Conservation (phyloP, 768 basidiomycete species). For the Kwoniella dejecticola region DNA sequence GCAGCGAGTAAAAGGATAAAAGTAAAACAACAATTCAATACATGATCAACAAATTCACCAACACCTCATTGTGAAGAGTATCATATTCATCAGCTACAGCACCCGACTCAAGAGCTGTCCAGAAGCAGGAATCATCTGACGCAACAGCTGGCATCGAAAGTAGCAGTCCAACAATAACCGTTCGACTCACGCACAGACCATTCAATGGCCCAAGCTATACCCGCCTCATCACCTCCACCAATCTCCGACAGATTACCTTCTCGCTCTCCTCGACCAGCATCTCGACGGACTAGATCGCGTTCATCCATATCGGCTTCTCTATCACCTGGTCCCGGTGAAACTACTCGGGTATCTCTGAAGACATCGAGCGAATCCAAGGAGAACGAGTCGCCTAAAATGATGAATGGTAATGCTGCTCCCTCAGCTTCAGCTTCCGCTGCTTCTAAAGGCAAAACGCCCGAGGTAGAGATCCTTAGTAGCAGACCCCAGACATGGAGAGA, state of each 20-base stretch:
- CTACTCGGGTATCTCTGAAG: conserved; percentile 3
- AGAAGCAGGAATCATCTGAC: too few relatives aligned
- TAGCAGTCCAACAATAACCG: too few relatives aligned
- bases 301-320: conserved; percentile 23
- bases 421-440: background rate
- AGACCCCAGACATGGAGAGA: conserved; percentile 21
- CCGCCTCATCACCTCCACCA: conserved; percentile 13
- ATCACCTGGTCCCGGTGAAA: conserved; percentile 5
- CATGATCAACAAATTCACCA: too few relatives aligned
- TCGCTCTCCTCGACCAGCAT: conserved; percentile 12
- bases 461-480: background rate
- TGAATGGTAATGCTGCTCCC: background rate
- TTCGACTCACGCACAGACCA: too few relatives aligned
- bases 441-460: background rate
- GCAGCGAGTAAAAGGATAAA: too few relatives aligned
- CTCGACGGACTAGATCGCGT: conserved; percentile 13
- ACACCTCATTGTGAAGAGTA: too few relatives aligned
- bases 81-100: too few relatives aligned
- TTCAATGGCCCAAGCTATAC: conserved; percentile 15
- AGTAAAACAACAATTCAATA: too few relatives aligned
- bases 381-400: conserved; percentile 11
- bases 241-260: conserved; percentile 1
- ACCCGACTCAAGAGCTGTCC: too few relatives aligned
- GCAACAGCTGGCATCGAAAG: too few relatives aligned
- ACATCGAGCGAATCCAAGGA: conserved; percentile 24